Evolutionary conservation across 2,329 filamentous ascomycete genomes (phyloP).

Genomic region (Alternaria ethzedia): DNA sequence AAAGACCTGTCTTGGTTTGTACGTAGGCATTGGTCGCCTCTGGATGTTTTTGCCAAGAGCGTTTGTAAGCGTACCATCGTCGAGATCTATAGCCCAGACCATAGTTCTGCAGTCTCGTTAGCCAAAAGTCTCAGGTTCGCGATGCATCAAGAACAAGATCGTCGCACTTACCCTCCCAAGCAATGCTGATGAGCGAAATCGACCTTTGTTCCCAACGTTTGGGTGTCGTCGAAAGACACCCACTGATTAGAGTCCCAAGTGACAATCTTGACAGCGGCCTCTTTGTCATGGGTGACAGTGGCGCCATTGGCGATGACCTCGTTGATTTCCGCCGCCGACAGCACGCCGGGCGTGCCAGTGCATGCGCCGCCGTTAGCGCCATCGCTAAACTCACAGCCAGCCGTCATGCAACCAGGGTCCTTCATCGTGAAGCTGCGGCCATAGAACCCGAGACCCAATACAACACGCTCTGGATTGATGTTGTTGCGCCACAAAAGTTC

Average conservation of each 20-base stretch:
- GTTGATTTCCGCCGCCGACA: constrained; percentile 6
- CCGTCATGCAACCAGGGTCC: constrained; percentile 13
- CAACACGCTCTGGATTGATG: constrained; percentile 49
- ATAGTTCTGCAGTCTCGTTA: background rate
- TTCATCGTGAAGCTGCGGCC: constrained; percentile 40
- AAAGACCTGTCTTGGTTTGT: background rate
- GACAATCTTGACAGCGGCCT: background rate
- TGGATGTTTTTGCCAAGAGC: background rate
- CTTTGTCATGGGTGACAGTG: background rate
- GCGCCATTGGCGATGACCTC: background rate
- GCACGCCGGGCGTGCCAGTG: constrained; percentile 1
- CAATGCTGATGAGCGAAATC: background rate
- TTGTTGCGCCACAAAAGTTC: constrained; percentile 57
- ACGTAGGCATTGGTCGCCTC: background rate
- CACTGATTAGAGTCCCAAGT: background rate
- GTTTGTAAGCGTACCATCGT: background rate
- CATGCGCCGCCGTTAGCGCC: constrained; percentile 5
- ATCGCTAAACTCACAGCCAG: constrained; percentile 11
- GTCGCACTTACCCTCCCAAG: background rate
- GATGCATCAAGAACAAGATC: background rate
- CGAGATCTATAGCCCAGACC: background rate
- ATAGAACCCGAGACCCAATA: constrained; percentile 56
- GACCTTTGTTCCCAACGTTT: background rate
- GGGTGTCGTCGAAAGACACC: background rate
- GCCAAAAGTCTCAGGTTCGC: background rate